These are phyloP conservation scores for Kurtzmaniella fragi DNA, from an alignment of 805 yeast species.

Conservation along the genomic window DNA sequence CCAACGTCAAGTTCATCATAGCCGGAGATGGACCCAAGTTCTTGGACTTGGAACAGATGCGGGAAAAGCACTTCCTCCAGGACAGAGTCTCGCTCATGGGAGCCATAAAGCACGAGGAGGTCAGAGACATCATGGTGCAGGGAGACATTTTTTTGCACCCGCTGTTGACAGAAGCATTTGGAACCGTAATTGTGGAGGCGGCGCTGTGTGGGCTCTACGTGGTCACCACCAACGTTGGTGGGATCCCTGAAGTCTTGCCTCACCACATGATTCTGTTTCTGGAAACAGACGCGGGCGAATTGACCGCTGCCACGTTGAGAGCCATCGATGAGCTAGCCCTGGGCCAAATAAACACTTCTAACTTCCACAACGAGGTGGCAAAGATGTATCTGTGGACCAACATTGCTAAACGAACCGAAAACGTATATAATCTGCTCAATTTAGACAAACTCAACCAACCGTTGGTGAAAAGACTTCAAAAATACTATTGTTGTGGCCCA, in stretches of 20 bases:
- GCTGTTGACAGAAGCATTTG: slow-evolving; percentile 94
- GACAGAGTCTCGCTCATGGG: slow-evolving; percentile 85
- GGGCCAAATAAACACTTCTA: slow-evolving; percentile 60
- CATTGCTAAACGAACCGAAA: slow-evolving; percentile 81
- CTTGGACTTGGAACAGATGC: slow-evolving; percentile 90
- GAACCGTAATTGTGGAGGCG: slow-evolving; percentile 95
- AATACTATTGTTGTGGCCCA: slow-evolving; percentile 65
- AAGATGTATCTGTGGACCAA: slow-evolving; percentile 90
- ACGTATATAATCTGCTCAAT: slow-evolving; percentile 59
- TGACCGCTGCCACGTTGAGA: slow-evolving; percentile 63
- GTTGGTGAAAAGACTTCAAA: slow-evolving; percentile 53
- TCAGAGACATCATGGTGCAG: slow-evolving; percentile 83
- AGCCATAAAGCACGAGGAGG: slow-evolving; percentile 86
- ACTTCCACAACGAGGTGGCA: slow-evolving; percentile 72
- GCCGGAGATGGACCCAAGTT: slow-evolving; percentile 98
- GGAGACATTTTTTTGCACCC: slow-evolving; percentile 96
- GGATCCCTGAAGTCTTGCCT: slow-evolving; percentile 95
- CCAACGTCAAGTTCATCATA: slow-evolving; percentile 69
- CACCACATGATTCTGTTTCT: slow-evolving; percentile 90
- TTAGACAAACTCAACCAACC: slow-evolving; percentile 42
- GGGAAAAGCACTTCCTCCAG: slow-evolving; percentile 80
- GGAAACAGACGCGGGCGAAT: slow-evolving; percentile 77
- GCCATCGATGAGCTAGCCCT: slow-evolving; percentile 62
- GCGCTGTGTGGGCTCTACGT: slow-evolving; percentile 93
- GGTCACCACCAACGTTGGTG: slow-evolving; percentile 95